Evolutionary conservation across 345 rosid genomes (phyloP), one percentile per base, ranked within the genome.

Genomic region (Nephelium lappaceum): DNA sequence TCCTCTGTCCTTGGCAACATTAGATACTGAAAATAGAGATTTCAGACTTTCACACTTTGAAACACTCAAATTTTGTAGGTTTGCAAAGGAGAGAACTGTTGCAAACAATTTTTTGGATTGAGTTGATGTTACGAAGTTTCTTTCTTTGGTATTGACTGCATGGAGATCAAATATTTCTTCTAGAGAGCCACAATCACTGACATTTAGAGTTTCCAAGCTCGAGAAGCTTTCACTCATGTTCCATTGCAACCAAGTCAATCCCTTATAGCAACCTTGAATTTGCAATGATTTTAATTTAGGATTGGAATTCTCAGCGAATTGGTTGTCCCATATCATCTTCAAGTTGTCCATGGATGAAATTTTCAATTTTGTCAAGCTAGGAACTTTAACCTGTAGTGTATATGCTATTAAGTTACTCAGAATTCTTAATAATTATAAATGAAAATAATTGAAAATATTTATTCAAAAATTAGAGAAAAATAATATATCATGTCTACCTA

Each of bases 11-110:
- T 42, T 11, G 23, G 55, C 11, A 0, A 23, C 23, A 61, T 77
- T 78, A 11, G 74, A 68, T 12, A 18, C 19, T 18, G 82, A 70
- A 79, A 82, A 78, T 2, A 82, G 1, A 71, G 8, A 8, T 61
- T 76, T 80, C 43, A 83, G 27, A 2, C n/a, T 31, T 3, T 1
- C 12, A 42, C 83, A 83, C 0, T 11, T 11, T 0, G 0, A 0
- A 72, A 18, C 2, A 6, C 0, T 42, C 77, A 23, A 0, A 8
- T 16, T 3, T 53, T 16, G n/a, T 53, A 53, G 19, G 43, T 38
- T 71, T 58, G 77, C n/a, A 10, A 24, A 53, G 23, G 51, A 31
- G 36, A 31, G 36, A 31, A 31, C 36, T 31, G 36, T 31, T 31
- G 36, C 3, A 31, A 2, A 38, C 15, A 39, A 15, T 16, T 53